Evolutionary conservation across 2,329 filamentous ascomycete species (phyloP).

Genomic region (Chaetoscypha palmicola): DNA sequence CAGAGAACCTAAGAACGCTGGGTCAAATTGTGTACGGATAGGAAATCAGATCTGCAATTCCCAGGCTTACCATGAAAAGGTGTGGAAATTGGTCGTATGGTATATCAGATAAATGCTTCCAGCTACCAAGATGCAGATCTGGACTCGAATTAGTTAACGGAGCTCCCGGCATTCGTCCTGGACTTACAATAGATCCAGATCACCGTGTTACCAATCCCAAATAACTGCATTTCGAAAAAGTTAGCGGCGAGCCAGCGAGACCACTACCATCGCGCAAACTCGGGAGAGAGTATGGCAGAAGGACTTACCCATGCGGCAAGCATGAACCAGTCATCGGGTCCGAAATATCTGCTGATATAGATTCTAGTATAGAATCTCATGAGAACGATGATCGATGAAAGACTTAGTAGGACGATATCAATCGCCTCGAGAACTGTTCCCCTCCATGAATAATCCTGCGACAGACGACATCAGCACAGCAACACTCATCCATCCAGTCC

Average conservation of each 20-base stretch:
- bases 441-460: slow-evolving; percentile 2
- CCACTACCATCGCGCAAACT: no score
- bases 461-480: neutral
- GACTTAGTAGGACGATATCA: neutral
- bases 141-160: neutral
- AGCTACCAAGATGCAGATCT: slow-evolving; percentile 4
- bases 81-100: neutral
- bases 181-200: slow-evolving; percentile 4
- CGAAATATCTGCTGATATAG: slow-evolving; percentile 5
- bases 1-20: slow-evolving; percentile 4
- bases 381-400: neutral
- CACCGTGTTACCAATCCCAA: neutral
- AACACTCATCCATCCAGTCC: no score
- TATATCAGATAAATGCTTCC: slow-evolving; percentile 3
- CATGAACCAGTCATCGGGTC: slow-evolving; percentile 8
- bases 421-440: neutral
- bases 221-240: no score
- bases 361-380: slow-evolving; percentile 7
- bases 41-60: neutral
- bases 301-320: slow-evolving; percentile 1
- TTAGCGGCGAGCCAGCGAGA: no score
- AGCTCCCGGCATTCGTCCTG: neutral
- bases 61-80: neutral
- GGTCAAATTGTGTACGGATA: neutral
- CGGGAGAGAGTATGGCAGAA: neutral